Base-by-base conservation (phyloP, 2,329 filamentous ascomycete genomes). In the Colletotrichum shisoi region DNA sequence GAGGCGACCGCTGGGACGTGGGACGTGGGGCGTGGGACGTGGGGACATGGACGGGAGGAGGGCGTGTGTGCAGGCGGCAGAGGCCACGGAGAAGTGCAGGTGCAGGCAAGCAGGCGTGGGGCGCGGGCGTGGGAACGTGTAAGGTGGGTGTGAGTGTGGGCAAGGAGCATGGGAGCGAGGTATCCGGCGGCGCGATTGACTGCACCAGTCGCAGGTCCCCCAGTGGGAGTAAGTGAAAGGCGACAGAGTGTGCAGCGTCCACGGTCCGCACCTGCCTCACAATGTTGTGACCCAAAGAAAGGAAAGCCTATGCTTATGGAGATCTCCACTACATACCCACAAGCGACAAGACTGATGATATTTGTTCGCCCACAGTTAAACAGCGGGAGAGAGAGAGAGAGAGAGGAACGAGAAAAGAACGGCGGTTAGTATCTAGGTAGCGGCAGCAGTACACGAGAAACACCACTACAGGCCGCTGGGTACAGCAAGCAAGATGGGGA, bases 311-410 rank as follows among this genome's bases (percentile, higher is more conserved):
- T 54, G 63, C 67, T 42, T 59, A 62, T 58, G 53, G 45, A 52
- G 56, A 56, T 57, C 44, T 27, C 56, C 62, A 65, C 65, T 45
- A 65, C 54, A 56, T 65, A 57, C 61, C 65, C 65, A 49, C 65
- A 59, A 67, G 45, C 61, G 61, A 67, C 54, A 4, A 54, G 31
- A 34, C 31, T 34, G 31, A 34, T 7, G 3, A 54, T 46, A 64
- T 56, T 64, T 54, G 60, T 54, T 44, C 48, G 48, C 34, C 64
- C 37, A 63, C 52, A 19, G 19, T 37, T 42, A 39, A 65, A 65
- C 44, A 60, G 61, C 65, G 64, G 59, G 54, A 46, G 34, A 54
- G 17, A 37, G 34, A 59, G 64, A 64, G 54, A 46, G 34, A 54
- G 17, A 37, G 34, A 59, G 17, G 37, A 59, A 53, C 64, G 61